Conservation (phyloP, 192 early-diverging fungal species). For the Chytriomyces sp. region DNA sequence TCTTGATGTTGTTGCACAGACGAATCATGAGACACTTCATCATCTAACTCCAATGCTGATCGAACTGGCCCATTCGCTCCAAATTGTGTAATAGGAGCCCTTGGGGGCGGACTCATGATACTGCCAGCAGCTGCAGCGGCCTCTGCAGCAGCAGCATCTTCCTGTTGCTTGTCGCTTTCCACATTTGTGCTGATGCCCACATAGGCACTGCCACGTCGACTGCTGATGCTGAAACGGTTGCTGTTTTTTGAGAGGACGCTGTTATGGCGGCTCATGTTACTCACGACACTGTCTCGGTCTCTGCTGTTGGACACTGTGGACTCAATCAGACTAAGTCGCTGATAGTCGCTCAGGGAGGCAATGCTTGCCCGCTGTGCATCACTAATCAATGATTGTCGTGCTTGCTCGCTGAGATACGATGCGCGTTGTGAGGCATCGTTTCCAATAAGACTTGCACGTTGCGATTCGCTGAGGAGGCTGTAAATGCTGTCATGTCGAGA, state of each 20-base stretch:
- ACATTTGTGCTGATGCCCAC: not conserved
- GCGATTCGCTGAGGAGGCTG: constrained; percentile 4
- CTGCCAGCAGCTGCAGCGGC: not conserved
- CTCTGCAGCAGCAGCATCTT: not conserved
- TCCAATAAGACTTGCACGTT: not conserved
- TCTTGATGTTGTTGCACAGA: not conserved
- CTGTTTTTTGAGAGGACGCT: not conserved
- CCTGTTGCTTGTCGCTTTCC: not conserved
- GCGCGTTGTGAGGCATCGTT: not conserved
- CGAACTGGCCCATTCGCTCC: constrained; percentile 16
- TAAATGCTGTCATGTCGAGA: not conserved
- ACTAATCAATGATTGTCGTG: not conserved
- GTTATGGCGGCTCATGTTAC: not conserved
- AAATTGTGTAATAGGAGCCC: constrained; percentile 22
- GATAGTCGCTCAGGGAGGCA: not conserved
- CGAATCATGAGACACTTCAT: not conserved
- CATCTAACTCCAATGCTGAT: not conserved
- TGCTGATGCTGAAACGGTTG: constrained; percentile 21
- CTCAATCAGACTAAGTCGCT: not conserved
- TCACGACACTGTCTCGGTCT: not conserved
- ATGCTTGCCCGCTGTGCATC: not conserved
- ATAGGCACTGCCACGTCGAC: constrained; percentile 17
- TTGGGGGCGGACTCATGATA: not conserved
- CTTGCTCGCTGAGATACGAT: not conserved
- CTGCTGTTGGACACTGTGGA: not conserved